Evolutionary conservation across 495 filamentous ascomycete genomes (phyloP).

Genomic region (Sporormia fimetaria): DNA sequence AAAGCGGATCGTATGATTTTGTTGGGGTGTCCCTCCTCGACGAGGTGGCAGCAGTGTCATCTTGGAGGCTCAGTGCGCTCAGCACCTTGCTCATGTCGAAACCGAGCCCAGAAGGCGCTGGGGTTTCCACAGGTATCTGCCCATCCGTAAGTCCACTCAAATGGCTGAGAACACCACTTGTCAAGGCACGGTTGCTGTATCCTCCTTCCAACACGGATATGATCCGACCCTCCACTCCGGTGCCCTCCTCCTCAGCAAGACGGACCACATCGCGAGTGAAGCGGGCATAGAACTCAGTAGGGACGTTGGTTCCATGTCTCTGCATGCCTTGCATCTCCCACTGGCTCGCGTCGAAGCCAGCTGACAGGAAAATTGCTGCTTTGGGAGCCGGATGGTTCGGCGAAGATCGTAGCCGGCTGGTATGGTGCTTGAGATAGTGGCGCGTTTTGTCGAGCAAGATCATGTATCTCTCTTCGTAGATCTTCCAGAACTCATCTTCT

Average conservation of each 20-base stretch:
- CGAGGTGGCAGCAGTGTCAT: slow-evolving; percentile 10
- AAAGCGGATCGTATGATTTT: slow-evolving; percentile 48
- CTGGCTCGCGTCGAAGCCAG: slow-evolving; percentile 93
- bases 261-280: slow-evolving; percentile 74
- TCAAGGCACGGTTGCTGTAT: slow-evolving; percentile 83
- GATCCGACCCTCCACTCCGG: slow-evolving; percentile 67
- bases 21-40: not conserved
- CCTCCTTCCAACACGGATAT: slow-evolving; percentile 93
- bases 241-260: slow-evolving; percentile 68
- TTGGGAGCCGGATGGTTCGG: slow-evolving; percentile 49
- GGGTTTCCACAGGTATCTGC: slow-evolving; percentile 20
- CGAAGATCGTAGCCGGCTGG: slow-evolving; percentile 45
- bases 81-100: slow-evolving; percentile 45
- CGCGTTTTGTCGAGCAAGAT: slow-evolving; percentile 70
- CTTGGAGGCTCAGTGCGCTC: slow-evolving; percentile 19
- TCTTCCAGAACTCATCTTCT: slow-evolving; percentile 70
- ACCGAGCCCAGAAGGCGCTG: slow-evolving; percentile 31
- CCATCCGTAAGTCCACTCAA: slow-evolving; percentile 60
- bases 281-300: slow-evolving; percentile 88
- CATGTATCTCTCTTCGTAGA: slow-evolving; percentile 68
- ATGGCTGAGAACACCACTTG: slow-evolving; percentile 79
- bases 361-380: slow-evolving; percentile 84
- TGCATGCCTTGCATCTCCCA: slow-evolving; percentile 91
- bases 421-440: slow-evolving; percentile 56
- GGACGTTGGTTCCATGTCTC: slow-evolving; percentile 84